Conservation (phyloP, 2,329 filamentous ascomycete genomes). For the Dactylellina sp. region DNA sequence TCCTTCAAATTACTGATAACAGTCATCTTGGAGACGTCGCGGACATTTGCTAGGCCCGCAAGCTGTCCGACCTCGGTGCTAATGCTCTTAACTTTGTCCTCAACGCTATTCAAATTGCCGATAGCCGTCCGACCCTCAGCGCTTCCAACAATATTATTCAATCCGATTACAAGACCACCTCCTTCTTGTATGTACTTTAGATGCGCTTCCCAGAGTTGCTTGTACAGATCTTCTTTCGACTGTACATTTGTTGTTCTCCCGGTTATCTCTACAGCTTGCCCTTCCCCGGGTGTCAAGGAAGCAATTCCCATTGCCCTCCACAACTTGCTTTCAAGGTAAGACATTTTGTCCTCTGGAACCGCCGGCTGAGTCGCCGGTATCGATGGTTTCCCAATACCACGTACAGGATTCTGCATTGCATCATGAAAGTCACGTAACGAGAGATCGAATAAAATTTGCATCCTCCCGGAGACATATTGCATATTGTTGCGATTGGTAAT, state of each 20-base stretch:
- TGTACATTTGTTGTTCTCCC: constrained; percentile 24
- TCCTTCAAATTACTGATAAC: constrained; percentile 43
- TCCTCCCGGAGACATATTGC: constrained; percentile 54
- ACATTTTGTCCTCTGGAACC: constrained; percentile 30
- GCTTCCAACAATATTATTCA: constrained; percentile 32
- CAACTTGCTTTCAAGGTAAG: constrained; percentile 37
- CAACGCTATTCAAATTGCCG: constrained; percentile 20
- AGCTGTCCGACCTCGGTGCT: constrained; percentile 50
- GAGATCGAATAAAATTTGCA: constrained; percentile 53
- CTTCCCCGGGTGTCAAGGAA: constrained; percentile 28
- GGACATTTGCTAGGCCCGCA: constrained; percentile 25
- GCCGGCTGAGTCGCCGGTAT: constrained; percentile 1
- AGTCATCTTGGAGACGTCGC: constrained; percentile 24
- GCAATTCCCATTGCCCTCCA: constrained; percentile 48
- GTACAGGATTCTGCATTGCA: constrained; percentile 27
- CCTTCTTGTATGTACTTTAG: constrained; percentile 50
- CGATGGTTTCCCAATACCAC: not conserved
- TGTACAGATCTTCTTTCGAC: constrained; percentile 45
- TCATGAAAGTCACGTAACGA: constrained; percentile 51
- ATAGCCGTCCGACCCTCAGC: constrained; percentile 4
- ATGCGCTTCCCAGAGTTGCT: constrained; percentile 48
- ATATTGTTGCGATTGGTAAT: constrained; percentile 50
- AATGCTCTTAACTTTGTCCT: constrained; percentile 46
- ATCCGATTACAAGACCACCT: constrained; percentile 24
- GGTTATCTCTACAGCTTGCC: constrained; percentile 27